Base-by-base conservation (phyloP, 805 yeast species). In the Cyberlindnera meyerae region DNA sequence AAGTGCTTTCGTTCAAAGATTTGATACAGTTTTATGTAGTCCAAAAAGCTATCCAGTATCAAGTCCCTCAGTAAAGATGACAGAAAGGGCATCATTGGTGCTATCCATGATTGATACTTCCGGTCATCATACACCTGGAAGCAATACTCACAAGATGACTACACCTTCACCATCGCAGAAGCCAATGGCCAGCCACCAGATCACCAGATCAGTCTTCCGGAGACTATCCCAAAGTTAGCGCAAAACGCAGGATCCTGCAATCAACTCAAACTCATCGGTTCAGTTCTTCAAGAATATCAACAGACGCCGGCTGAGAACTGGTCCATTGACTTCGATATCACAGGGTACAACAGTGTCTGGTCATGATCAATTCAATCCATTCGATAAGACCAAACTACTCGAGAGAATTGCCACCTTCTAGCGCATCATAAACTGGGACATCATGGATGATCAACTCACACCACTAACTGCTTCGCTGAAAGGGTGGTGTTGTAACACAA, bases 391-490 rank as follows among this genome's bases (percentile, higher is more conserved):
- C 1, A 41, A 43, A 16, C 58, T 77, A 5, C 43, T 70, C 9
- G 51, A 55, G 5, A 52, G 82, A 30, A 54, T 77, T 16, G 37
- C 51, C 13, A 62, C 77, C 2, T 77, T 60, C 48, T 46, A 42
- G 20, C 63, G 61, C 8, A 60, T 69, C 2, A 47, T 68, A 25
- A 70, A 70, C 48, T 77, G 82, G 82, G 54, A 59, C 12, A 45
- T 73, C 11, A 48, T 49, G 4, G 50, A 49, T 32, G 24, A 30
- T 3, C 13, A 24, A 8, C 50, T 76, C 18, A 69, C 61, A 6
- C 79, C 77, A 35, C 55, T 77, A 24, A 61, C 52, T 21, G 70
- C 77, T 47, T 66, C 78, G 1, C 47, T 69, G 16, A 61, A 68
- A 36, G 82, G 82, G 2, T 77, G 82, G 82, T 55, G 51, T 33